Evolutionary conservation across 2,329 filamentous ascomycete genomes (phyloP).

Genomic region (Aschersonia sp.): DNA sequence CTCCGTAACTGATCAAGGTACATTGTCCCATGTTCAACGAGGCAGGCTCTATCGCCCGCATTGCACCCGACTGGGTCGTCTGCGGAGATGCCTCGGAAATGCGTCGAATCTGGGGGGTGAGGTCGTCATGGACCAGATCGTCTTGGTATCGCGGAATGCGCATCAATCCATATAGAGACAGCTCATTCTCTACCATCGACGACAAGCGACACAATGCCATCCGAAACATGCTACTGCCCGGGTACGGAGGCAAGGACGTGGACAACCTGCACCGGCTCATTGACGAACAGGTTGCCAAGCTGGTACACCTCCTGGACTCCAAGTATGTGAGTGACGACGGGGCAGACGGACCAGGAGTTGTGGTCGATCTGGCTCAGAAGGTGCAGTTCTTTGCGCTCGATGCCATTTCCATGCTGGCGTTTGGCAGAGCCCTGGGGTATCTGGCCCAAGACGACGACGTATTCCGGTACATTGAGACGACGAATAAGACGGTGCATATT

Average conservation of each 20-base stretch:
- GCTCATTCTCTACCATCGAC: conserved; percentile 2
- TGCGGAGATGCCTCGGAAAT: not conserved
- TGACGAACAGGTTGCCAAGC: not conserved
- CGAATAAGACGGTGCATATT: not conserved
- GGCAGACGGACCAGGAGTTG: not conserved
- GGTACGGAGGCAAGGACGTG: conserved; percentile 1
- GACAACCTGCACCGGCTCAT: not conserved
- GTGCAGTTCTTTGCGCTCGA: conserved; percentile 1
- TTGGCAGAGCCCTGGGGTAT: not conserved
- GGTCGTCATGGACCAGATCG: not conserved
- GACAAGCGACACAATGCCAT: not conserved
- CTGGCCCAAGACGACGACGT: conserved; percentile 1
- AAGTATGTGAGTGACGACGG: not conserved
- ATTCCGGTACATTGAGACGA: conserved; percentile 2
- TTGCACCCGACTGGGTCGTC: not conserved
- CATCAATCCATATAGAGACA: conserved; percentile 1
- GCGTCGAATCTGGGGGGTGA: conserved; percentile 1
- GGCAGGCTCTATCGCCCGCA: not conserved
- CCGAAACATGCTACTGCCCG: not conserved
- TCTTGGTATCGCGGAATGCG: conserved; percentile 2
- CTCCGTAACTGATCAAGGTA: not conserved
- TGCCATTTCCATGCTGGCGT: conserved; percentile 1
- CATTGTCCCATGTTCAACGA: not conserved
- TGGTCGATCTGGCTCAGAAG: conserved; percentile 1
- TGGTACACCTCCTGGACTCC: not conserved